These are phyloP conservation scores for Cystoderma amianthinum DNA, from an alignment of 768 basidiomycete genomes.

Conservation along the genomic window DNA sequence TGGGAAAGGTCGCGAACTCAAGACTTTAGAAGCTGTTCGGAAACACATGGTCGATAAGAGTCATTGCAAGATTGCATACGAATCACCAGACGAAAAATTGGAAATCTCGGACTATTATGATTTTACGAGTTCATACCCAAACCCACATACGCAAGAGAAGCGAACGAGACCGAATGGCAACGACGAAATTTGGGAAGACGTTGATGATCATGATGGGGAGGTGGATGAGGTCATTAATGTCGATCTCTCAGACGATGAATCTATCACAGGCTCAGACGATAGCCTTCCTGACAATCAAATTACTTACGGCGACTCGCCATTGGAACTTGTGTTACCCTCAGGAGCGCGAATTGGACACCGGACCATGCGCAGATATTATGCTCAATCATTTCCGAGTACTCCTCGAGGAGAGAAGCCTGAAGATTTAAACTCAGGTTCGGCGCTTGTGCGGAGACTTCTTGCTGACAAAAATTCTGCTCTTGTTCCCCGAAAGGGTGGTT, in stretches of 20 bases:
- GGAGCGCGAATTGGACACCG: conserved; percentile 92
- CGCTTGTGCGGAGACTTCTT: conserved; percentile 69
- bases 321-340: conserved; percentile 90
- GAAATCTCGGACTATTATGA: conserved; percentile 94
- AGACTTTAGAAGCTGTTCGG: conserved; percentile 78
- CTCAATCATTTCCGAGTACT: conserved; percentile 61
- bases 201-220: conserved; percentile 34
- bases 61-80: conserved; percentile 96
- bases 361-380: conserved; percentile 78
- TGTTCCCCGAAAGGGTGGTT: conserved; percentile 80
- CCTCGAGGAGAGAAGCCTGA: conserved; percentile 34
- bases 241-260: conserved; percentile 13
- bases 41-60: conserved; percentile 96
- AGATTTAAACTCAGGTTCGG: conserved; percentile 68
- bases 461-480: conserved; percentile 81
- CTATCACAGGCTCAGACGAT: conserved; percentile 20
- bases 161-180: conserved; percentile 14
- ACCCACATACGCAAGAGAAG: conserved; percentile 20
- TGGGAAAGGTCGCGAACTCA: conserved; percentile 74
- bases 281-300: conserved; percentile 46
- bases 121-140: conserved; percentile 76
- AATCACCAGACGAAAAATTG: conserved; percentile 68
- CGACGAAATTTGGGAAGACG: conserved; percentile 30
- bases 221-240: conserved; percentile 39
- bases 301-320: conserved; percentile 71